Conservation (phyloP, 208 protist species). For the Balamuthia mandrillaris region DNA sequence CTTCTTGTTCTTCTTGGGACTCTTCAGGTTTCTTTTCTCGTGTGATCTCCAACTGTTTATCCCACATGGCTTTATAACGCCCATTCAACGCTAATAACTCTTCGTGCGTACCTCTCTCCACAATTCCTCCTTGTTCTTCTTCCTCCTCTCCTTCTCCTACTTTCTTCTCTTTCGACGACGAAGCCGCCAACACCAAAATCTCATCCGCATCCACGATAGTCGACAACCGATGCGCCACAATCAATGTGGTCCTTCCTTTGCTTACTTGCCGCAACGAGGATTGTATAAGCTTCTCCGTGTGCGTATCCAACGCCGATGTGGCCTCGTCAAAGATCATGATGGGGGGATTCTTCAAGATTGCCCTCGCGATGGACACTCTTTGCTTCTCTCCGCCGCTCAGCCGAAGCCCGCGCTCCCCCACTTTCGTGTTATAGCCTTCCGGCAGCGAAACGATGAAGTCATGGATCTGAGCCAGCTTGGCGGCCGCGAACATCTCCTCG, state of each 20-base stretch:
- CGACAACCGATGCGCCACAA: conserved; percentile 54
- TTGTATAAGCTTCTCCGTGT: conserved; percentile 66
- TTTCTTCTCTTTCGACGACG: too few species aligned
- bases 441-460: conserved; percentile 60
- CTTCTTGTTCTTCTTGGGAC: too few species aligned
- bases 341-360: conserved; percentile 60
- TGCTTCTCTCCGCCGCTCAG: conserved; percentile 74
- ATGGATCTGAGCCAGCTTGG: conserved; percentile 53
- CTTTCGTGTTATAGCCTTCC: conserved; percentile 68
- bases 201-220: conserved; percentile 55
- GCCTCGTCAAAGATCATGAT: conserved; percentile 77
- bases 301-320: conserved; percentile 68
- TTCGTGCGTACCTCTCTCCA: conserved; percentile 60
- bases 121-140: conserved; percentile 46
- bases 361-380: conserved; percentile 72
- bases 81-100: conserved; percentile 51
- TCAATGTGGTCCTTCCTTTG: conserved; percentile 48
- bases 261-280: conserved; percentile 40
- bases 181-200: conserved; percentile 58
- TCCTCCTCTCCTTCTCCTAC: too few species aligned
- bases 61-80: conserved; percentile 54
- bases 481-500: background rate
- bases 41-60: conserved; percentile 21
- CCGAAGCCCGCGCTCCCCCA: conserved; percentile 69
- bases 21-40: too few species aligned